Conservation (phyloP, 345 rosid genomes). For the Firmiana major region DNA sequence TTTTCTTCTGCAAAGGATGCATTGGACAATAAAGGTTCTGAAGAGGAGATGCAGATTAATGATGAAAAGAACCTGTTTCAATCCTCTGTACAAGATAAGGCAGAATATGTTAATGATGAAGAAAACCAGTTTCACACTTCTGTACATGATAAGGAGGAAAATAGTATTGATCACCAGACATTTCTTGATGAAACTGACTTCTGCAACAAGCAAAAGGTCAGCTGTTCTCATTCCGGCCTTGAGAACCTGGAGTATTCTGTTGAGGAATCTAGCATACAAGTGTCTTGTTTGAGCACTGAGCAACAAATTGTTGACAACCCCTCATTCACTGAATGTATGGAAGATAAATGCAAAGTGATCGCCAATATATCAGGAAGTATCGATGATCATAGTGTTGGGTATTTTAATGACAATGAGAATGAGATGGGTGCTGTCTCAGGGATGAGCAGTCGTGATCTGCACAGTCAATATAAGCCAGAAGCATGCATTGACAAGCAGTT, state of each 20-base stretch:
- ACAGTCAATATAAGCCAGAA: conserved; percentile 22
- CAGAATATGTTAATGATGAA: conserved; percentile 2
- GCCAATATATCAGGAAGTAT: conserved; percentile 18
- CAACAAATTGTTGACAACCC: conserved; percentile 30
- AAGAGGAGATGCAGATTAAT: conserved; percentile 10
- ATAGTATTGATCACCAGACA: neutral
- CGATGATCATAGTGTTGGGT: conserved; percentile 15
- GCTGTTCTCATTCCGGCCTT: conserved; percentile 16
- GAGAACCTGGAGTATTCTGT: conserved; percentile 19
- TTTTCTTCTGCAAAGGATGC: conserved; percentile 17
- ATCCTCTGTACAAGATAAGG: neutral
- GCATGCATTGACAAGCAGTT: conserved; percentile 25
- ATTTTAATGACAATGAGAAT: conserved; percentile 17
- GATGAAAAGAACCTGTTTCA: neutral
- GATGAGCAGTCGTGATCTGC: conserved; percentile 19
- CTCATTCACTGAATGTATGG: conserved; percentile 23
- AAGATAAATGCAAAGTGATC: conserved; percentile 19
- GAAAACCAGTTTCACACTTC: conserved; percentile 11
- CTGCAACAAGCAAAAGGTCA: conserved; percentile 15
- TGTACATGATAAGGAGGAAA: conserved; percentile 15
- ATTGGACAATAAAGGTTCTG: conserved; percentile 11
- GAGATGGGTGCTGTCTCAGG: conserved; percentile 10
- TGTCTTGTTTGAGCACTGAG: conserved; percentile 13
- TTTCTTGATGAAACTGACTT: conserved; percentile 21
- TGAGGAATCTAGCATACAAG: conserved; percentile 22